phyloP scores from a whole-genome alignment of 371 early-diverging fungal species.

The Mortierella sp. region DNA sequence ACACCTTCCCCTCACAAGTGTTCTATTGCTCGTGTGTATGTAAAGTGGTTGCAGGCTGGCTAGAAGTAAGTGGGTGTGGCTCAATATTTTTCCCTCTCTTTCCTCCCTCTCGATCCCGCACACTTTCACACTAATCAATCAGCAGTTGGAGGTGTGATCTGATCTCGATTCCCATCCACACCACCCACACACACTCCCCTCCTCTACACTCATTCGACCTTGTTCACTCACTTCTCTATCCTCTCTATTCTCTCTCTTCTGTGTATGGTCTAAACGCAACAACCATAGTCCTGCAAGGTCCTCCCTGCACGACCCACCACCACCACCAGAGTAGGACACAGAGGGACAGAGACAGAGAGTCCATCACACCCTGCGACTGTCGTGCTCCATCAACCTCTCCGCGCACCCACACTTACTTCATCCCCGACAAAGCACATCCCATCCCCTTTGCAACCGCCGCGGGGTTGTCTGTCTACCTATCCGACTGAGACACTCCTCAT shows the following conservation, averaged over 20 bases:
- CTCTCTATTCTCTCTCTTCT: neutral
- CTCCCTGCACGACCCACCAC: too few species aligned
- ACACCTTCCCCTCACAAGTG: neutral
- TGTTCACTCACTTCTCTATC: neutral
- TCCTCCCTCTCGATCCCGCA: neutral
- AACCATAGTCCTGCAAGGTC: too few species aligned
- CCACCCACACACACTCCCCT: neutral
- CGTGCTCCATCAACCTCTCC: too few species aligned
- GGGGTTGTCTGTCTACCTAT: neutral
- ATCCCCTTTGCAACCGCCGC: neutral
- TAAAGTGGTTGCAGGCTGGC: neutral
- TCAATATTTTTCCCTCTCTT: neutral
- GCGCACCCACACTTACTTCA: neutral
- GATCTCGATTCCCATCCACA: neutral
- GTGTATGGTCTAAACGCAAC: too few species aligned
- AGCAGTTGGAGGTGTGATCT: too few species aligned
- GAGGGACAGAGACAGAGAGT: conserved; percentile 7
- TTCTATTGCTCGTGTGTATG: neutral
- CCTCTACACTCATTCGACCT: neutral
- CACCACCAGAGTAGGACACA: too few species aligned
- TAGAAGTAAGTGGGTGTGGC: neutral
- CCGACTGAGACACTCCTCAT: neutral
- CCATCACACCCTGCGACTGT: neutral
- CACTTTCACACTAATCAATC: neutral
- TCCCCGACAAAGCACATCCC: neutral